Evolutionary conservation across 2,329 filamentous ascomycete species (phyloP), one percentile per base, ranked within the genome.

Genomic region (Aspergillus sp.): DNA sequence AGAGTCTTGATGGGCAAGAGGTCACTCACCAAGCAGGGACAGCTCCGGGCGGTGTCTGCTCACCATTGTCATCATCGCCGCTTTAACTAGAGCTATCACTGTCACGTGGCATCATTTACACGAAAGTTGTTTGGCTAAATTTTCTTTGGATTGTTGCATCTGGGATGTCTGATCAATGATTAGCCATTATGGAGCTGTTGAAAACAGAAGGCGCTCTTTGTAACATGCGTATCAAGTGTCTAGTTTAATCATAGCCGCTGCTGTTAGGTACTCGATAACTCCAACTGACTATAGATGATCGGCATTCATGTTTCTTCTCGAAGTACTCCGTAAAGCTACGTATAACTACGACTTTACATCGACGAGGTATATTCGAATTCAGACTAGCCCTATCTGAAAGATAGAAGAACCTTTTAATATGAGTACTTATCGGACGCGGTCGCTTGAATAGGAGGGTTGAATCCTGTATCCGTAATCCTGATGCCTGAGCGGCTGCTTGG

Each of bases 61-160:
- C 37, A 11, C 24, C 12, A 24, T 34, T 48, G 24, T 11, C 46
- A 37, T 30, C 22, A 44, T 24, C 24, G 49, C 49, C 49, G 49
- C 49, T 52, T 52, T 52, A 52, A 30, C 33, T 15, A 37, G 46
- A 47, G 42, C 51, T 53, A 33, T 44, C 17, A 30, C 9, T 15
- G 19, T 46, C 51, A 54, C 30, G 51, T 54, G 51, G 30, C 9
- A 44, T n/a, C 17, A 37, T 37, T n/a, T 15, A 11, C 34, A 15
- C 34, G n/a, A 37, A n/a, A 6, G 34, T 37, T 37, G 34, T 37
- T 37, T 37, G 12, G 12, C 34, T 7, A 37, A 37, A 6, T 37
- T 37, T 13, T 37, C 15, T 37, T n/a, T n/a, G 15, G 12, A 15
- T 37, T 37, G 11, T 34, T n/a, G 34, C 12, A 13, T 37, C 15